A percentile compares a stretch with the other conserved stretches of the same genome.
phyloP scores from a whole-genome alignment of 2,329 filamentous ascomycete genomes.

The Albifimbria verrucaria region DNA sequence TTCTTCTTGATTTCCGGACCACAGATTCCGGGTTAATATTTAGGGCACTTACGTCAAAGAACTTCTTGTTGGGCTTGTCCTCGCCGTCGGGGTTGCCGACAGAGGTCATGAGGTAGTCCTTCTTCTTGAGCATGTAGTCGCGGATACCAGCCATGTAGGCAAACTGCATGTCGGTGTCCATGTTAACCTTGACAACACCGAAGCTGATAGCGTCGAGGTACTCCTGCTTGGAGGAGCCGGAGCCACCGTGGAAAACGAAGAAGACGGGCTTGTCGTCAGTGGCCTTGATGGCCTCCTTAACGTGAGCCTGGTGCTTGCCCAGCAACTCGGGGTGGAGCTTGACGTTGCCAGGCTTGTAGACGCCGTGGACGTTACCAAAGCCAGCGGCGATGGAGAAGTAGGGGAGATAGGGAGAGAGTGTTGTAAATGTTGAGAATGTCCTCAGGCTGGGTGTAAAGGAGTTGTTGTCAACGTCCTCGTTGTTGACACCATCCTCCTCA shows the following conservation, averaged over 20 bases:
- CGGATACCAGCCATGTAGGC: slow-evolving; percentile 91
- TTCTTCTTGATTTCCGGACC: too few species aligned
- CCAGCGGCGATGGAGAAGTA: slow-evolving; percentile 98
- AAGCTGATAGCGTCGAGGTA: slow-evolving; percentile 84
- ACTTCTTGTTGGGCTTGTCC: slow-evolving; percentile 99
- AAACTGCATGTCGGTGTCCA: slow-evolving; percentile 97
- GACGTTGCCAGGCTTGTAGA: slow-evolving; percentile 98
- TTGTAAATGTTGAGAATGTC: slow-evolving; percentile 92
- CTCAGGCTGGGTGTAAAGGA: slow-evolving; percentile 96
- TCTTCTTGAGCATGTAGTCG: slow-evolving; percentile 91
- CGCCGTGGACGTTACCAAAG: slow-evolving; percentile 98
- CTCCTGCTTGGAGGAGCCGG: slow-evolving; percentile 86
- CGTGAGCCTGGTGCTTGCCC: slow-evolving; percentile 91
- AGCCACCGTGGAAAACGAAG: slow-evolving; percentile 99
- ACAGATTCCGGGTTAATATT: too few species aligned
- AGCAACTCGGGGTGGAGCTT: slow-evolving; percentile 95
- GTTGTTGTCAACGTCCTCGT: slow-evolving; percentile 95
- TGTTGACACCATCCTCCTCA: slow-evolving; percentile 98
- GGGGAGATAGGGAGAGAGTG: slow-evolving; percentile 78
- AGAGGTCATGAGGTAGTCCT: slow-evolving; percentile 83
- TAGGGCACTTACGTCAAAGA: slow-evolving; percentile 55
- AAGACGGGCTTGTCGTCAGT: slow-evolving; percentile 88
- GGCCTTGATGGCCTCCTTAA: slow-evolving; percentile 73
- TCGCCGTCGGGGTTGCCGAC: slow-evolving; percentile 94
- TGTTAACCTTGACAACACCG: slow-evolving; percentile 99